phyloP scores from a whole-genome alignment of 345 rosid species.

The Acer negundo region DNA sequence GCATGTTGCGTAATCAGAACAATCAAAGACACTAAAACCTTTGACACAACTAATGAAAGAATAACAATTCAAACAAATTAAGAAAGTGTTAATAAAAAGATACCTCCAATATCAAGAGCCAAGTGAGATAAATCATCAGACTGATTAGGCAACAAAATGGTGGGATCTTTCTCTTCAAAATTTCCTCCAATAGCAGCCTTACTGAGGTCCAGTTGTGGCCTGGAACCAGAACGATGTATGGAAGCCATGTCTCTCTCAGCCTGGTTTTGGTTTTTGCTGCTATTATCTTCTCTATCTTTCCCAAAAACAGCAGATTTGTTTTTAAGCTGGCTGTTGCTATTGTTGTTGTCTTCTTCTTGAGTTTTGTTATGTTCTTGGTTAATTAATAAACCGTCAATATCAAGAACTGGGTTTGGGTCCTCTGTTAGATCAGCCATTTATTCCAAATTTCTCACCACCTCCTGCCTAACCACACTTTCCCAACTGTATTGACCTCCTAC shows the following conservation, averaged over 20 bases:
- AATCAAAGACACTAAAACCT: background rate
- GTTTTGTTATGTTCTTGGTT: conserved; percentile 15
- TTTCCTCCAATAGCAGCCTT: conserved; percentile 96
- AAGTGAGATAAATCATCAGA: conserved; percentile 97
- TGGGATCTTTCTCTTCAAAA: conserved; percentile 90
- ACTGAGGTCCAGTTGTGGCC: conserved; percentile 97
- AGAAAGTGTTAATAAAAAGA: background rate
- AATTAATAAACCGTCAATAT: conserved; percentile 28
- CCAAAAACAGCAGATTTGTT: conserved; percentile 35
- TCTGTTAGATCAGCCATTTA: conserved; percentile 43
- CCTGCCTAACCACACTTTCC: conserved; percentile 19
- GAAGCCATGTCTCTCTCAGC: conserved; percentile 80
- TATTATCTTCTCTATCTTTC: conserved; percentile 29
- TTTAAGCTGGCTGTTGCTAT: conserved; percentile 8
- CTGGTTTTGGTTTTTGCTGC: conserved; percentile 12
- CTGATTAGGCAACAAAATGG: conserved; percentile 93
- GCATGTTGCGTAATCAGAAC: background rate
- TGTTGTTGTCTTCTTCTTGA: background rate
- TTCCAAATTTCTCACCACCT: conserved; percentile 25
- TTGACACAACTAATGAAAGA: background rate
- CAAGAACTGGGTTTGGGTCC: conserved; percentile 50
- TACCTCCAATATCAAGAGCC: conserved; percentile 98
- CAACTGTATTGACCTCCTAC: conserved; percentile 14
- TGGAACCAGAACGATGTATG: conserved; percentile 86
- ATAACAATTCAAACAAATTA: background rate